Evolutionary conservation across 768 basidiomycete species (phyloP), one percentile per base, ranked within the genome.

Genomic region (Galerina sulciceps): DNA sequence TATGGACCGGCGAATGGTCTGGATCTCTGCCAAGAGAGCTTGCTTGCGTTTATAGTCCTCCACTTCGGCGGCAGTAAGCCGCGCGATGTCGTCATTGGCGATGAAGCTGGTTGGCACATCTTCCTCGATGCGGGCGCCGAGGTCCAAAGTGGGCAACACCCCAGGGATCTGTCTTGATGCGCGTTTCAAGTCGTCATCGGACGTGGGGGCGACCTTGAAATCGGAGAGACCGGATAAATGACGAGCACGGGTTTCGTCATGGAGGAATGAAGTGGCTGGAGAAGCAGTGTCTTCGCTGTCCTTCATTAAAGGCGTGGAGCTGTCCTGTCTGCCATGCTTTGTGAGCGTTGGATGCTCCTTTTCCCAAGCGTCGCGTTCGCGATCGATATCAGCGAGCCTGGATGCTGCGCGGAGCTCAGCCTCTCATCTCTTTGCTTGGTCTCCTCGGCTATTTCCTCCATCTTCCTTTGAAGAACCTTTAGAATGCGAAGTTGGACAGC

Each of bases 401-500:
- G 84, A 83, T 0, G 92, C 86, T 37, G 94, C 90, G 36, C 85
- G 82, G 6, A 83, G 77, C 65, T 95, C 93, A 14, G 89, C 88
- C 67, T 89, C 89, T 85, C 85, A 61, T 94, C 90, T 59, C 83
- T 82, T 58, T 84, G 84, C 59, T 79, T 84, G 61, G 88, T 86
- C 65, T 93, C 93, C 60, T 84, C 85, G 58, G 84, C 80, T 57
- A 94, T 91, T 76, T 96, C 91, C 62, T 81, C 81, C 47, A 96
- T 77, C 72, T 93, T 93, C 61, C 81, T 80, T 69, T 89, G 88
- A 14, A 99, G 85, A 43, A 93, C 81, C 57, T 85, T 85, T 60
- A 94, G 85, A 61, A 97, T 87, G 53, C 91, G 90, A 66, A 95
- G 82, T 74, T 98, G 96, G 45, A 97, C 90, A 2, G 95, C 93